phyloP scores from a whole-genome alignment of 2,329 filamentous ascomycete genomes.

The Fusarium decemcellulare region DNA sequence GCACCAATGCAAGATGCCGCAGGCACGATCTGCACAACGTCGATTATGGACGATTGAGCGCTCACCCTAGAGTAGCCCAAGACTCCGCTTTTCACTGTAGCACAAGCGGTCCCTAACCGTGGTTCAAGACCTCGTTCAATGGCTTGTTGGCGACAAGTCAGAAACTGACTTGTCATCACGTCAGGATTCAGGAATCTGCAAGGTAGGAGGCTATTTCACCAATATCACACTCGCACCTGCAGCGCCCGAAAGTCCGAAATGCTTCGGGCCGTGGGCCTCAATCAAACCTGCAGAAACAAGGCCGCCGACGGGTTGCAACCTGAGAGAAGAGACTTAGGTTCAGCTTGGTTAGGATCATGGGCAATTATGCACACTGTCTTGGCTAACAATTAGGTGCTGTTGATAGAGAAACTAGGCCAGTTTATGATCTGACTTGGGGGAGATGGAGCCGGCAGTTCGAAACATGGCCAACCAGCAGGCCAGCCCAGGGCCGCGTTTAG shows the following conservation, averaged over 20 bases:
- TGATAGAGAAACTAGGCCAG: background rate
- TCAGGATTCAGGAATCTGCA: slow-evolving; percentile 7
- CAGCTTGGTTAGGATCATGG: background rate
- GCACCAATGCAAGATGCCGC: slow-evolving; percentile 37
- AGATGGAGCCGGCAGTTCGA: slow-evolving; percentile 3
- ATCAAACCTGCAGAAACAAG: slow-evolving; percentile 3
- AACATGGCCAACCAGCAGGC: slow-evolving; percentile 13
- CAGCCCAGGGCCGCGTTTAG: background rate
- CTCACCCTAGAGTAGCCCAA: background rate
- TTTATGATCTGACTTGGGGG: slow-evolving; percentile 10
- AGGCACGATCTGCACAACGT: slow-evolving; percentile 35
- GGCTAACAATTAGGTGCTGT: background rate
- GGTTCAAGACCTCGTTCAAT: background rate
- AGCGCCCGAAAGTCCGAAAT: slow-evolving; percentile 12
- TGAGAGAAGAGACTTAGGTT: background rate
- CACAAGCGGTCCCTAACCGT: slow-evolving; percentile 2
- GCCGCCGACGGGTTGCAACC: slow-evolving; percentile 4
- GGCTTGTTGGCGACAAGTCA: background rate
- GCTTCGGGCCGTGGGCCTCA: slow-evolving; percentile 15
- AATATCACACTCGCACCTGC: background rate
- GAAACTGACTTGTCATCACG: slow-evolving; percentile 8
- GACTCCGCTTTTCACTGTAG: background rate
- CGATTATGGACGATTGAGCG: slow-evolving; percentile 14
- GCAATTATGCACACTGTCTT: slow-evolving; percentile 3
- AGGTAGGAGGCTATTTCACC: slow-evolving; percentile 6